These are phyloP conservation scores for Extremus antarcticus DNA, from an alignment of 495 filamentous ascomycete genomes.

Conservation along the genomic window DNA sequence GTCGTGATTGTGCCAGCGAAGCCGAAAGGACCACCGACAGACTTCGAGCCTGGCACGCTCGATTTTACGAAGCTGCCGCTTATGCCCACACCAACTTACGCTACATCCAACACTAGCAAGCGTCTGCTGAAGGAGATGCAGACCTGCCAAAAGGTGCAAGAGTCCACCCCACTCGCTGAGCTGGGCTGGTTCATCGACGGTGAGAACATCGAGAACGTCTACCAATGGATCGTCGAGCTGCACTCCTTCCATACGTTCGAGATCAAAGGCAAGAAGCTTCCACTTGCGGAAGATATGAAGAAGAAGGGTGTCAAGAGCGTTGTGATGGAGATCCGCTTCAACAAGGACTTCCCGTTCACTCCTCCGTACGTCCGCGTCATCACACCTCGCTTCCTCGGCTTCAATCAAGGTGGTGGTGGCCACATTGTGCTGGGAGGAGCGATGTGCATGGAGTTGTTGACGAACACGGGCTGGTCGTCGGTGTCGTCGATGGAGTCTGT, in stretches of 20 bases:
- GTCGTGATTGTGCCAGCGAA: background rate
- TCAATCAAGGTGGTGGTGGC: constrained; percentile 64
- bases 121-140: constrained; percentile 53
- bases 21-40: constrained; percentile 32
- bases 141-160: constrained; percentile 52
- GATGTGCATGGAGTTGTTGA: constrained; percentile 87
- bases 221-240: constrained; percentile 88
- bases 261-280: constrained; percentile 34
- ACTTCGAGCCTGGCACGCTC: constrained; percentile 57
- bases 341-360: constrained; percentile 57
- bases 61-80: constrained; percentile 44
- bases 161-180: constrained; percentile 49
- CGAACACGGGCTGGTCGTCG: constrained; percentile 70
- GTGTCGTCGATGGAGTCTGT: constrained; percentile 66
- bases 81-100: constrained; percentile 55
- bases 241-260: constrained; percentile 53
- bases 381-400: constrained; percentile 65
- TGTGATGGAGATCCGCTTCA: constrained; percentile 73
- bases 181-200: constrained; percentile 79
- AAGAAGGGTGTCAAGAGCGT: constrained; percentile 48
- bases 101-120: constrained; percentile 51
- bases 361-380: constrained; percentile 84
- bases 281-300: constrained; percentile 68
- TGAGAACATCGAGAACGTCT: constrained; percentile 53
- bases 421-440: constrained; percentile 84